Evolutionary conservation across 257 asterid genomes (phyloP), one percentile per base, ranked within the genome.

Genomic region (Agastache rugosa): DNA sequence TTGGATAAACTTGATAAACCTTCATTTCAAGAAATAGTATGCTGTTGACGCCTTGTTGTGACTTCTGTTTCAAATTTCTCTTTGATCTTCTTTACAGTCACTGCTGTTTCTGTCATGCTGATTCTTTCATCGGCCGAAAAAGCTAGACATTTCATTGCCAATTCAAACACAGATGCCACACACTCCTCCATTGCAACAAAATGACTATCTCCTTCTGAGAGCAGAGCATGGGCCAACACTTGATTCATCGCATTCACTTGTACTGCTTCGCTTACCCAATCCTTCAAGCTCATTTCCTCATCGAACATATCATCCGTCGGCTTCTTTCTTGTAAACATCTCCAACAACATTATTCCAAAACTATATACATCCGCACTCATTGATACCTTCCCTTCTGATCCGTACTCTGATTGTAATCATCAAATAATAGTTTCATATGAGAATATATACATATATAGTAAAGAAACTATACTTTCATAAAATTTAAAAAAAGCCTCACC

Each of bases 361-460:
- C 73, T 67, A 19, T 67, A 67, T 9, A 48, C 73, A 16, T 67
- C 73, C 0, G 27, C 62, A 17, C 27, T 67, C 0, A 34, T 27
- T 2, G 73, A 67, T 10, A 67, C 62, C 31, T 67, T 67, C 6
- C 73, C 73, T 67, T 67, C 73, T 6, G 47, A 16, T n/a, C 73
- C 73, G 11, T 67, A 67, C 73, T 67, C 73, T 67, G 16, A 3
- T 27, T 35, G 39, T 60, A 0, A 31, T 29, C 14, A 15, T 15
- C 12, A 60, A 2, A 6, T 1, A 60, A 11, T 60, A 0, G 17
- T 2, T 17, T 17, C 1, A 16, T 16, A 48, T 16, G 6, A 48
- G n/a, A 48, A 16, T 35, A 8, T 8, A 35, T 35, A 35, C 6
- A 34, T 0, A 35, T 5, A 35, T 5, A 35, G 1, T 35, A 35